Evolutionary conservation across 306 rosid species (phyloP).

Genomic region (Trifolium fragiferum): DNA sequence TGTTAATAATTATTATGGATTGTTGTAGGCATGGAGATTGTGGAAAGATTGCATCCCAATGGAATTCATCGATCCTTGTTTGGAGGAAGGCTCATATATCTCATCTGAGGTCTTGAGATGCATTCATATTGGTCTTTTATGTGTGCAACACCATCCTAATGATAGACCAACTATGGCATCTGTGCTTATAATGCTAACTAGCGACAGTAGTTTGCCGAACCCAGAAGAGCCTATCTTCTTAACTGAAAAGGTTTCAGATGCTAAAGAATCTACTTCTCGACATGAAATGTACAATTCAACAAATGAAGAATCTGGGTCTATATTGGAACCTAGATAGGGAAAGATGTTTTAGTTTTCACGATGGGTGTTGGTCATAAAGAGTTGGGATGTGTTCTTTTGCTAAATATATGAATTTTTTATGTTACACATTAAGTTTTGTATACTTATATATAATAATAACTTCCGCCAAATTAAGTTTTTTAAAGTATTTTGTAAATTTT

Average conservation of each 20-base stretch:
- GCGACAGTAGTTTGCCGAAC: conserved; percentile 10
- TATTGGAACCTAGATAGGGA: not conserved
- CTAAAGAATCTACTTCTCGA: not conserved
- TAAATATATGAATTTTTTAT: not conserved
- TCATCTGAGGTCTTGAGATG: conserved; percentile 7
- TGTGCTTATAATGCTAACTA: conserved; percentile 29
- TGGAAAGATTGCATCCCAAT: conserved; percentile 30
- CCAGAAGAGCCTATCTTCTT: conserved; percentile 22
- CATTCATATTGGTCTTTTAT: too few relatives aligned
- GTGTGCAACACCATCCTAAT: conserved; percentile 14
- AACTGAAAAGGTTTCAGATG: not conserved
- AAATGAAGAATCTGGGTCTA: not conserved
- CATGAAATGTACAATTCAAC: not conserved
- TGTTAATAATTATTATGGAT: not conserved
- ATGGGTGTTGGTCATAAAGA: too few relatives aligned
- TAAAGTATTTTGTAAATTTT: too few relatives aligned
- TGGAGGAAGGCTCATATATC: not conserved
- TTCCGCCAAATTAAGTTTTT: too few relatives aligned
- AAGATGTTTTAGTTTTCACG: not conserved
- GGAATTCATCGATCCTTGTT: conserved; percentile 12
- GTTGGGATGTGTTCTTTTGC: not conserved
- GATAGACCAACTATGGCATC: conserved; percentile 42
- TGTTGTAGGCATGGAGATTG: conserved; percentile 36
- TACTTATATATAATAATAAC: too few relatives aligned
- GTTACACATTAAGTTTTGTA: not conserved